These are phyloP conservation scores for Suillus fuscotomentosus DNA, from an alignment of 768 basidiomycete genomes.

Conservation along the genomic window DNA sequence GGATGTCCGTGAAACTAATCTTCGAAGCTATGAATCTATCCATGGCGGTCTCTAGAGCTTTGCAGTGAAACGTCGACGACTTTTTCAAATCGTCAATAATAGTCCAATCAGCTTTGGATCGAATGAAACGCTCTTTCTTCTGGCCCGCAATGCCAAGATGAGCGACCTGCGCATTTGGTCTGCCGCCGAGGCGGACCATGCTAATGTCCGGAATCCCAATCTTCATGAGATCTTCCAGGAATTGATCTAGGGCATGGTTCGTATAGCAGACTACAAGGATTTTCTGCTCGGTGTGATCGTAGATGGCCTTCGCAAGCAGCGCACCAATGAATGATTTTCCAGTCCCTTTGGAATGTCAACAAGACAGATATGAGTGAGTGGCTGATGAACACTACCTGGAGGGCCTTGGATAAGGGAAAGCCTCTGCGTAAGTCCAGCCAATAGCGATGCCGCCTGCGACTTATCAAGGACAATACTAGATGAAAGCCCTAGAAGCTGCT, in stretches of 20 bases:
- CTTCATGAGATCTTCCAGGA: conserved; percentile 58
- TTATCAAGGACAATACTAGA: conserved; percentile 48
- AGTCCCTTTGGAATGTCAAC: conserved; percentile 44
- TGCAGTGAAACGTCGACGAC: conserved; percentile 7
- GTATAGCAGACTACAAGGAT: conserved; percentile 75
- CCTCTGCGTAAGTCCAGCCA: conserved; percentile 52
- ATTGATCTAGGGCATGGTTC: conserved; percentile 73
- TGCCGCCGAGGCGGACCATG: conserved; percentile 61
- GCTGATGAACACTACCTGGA: conserved; percentile 46
- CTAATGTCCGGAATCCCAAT: conserved; percentile 50
- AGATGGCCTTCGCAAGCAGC: conserved; percentile 57
- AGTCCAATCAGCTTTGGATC: conserved; percentile 35
- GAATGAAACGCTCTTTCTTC: conserved; percentile 15
- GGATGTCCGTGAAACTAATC: conserved; percentile 29
- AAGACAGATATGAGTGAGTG: not conserved
- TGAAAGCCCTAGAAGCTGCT: conserved; percentile 33
- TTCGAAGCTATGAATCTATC: conserved; percentile 21
- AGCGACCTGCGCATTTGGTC: conserved; percentile 47
- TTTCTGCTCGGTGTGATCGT: conserved; percentile 43
- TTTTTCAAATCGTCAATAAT: conserved; percentile 41
- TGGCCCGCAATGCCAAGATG: conserved; percentile 40
- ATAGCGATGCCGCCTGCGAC: conserved; percentile 44
- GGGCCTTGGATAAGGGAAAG: conserved; percentile 71
- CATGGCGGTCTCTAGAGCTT: conserved; percentile 30
- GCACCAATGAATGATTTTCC: conserved; percentile 77